Evolutionary conservation across 2,329 filamentous ascomycete species (phyloP), one percentile per base, ranked within the genome.

Genomic region (Emergomyces orientalis): DNA sequence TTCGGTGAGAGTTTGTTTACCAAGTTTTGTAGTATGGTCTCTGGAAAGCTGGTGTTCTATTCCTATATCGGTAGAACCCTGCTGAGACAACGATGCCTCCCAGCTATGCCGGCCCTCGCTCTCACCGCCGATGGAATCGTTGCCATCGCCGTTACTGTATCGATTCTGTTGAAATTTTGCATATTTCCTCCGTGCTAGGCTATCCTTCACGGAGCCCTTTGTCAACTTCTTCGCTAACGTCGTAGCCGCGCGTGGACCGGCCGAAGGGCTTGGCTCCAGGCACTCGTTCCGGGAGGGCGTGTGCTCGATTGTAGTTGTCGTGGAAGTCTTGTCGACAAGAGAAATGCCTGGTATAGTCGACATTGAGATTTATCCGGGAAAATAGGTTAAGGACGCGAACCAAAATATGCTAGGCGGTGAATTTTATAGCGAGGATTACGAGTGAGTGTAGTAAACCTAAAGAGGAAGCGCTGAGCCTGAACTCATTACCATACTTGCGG

Each of bases 131-230:
- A 34, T 59, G 4, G 30, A 41, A 14, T 47, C 54, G 34, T 19
- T 17, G 30, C 52, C 32, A 39, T 39, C 11, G 9, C 52, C 52
- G 32, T 22, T 60, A 69, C 80, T 49, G 73, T 85, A 67, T 78
- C 82, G 72, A 71, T 86, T 71, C 73, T 86, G 72, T 78, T 80
- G 77, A 73, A 76, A 81, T 71, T 79, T 80, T 22, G 77, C 75
- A 62, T 80, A 81, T 69, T 79, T 80, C 43, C 78, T 69, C 62
- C 73, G 75, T 9, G 71, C 68, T 19, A 77, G 70, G 56, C 75
- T 73, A 22, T 74, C 72, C 55, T 74, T 74, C n/a, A 79, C 71
- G 0, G 76, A 75, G 30, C 65, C 65, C 14, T 66, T 71, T 17
- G 72, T 74, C 13, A 75, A 59, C n/a, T 67, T 69, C 63, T 71